Base-by-base conservation (phyloP, 1,139 yeast species). In the Debaryomyces subglobosus region DNA sequence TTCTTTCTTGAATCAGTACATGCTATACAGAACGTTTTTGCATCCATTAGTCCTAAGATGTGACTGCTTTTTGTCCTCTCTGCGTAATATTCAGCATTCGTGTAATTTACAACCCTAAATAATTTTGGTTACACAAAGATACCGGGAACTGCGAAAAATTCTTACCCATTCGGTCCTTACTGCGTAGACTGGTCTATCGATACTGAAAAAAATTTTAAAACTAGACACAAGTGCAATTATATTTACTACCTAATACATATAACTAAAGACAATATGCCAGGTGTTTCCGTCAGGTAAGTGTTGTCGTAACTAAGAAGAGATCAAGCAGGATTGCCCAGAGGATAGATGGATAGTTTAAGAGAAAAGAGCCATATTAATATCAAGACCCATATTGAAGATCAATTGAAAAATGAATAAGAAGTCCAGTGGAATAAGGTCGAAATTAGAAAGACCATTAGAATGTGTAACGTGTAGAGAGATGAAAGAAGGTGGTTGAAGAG, bases 211-310 rank as follows among this genome's bases (percentile, higher is more conserved):
- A 53, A 52, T 49, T 51, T 50, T 48, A 55, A 37, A 42, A 50
- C 51, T 57, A 30, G 33, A 54, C 54, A 39, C 32, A 32, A 27
- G 37, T 35, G 35, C 39, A 39, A 40, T 43, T 43, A 43, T 38
- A 40, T 9, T 32, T 27, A 32, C 48, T 44, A 47, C 48, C 35
- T 38, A 42, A 45, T 46, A 47, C 43, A 46, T 44, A 49, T 30
- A 45, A 38, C 54, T 40, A 47, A 45, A 51, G 48, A 44, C 61
- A 67, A 63, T 73, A 91, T 91, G 97, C 87, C 96, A 83, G 97
- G 97, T 89, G 94, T 87, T 83, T 87, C 97, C 82, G 97, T 91
- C 77, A 89, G 95, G 96, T 89, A 86, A 72, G 96, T 87, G 56
- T 34, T 18, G 37, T 34, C 37, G 37, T 34, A 18, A 9, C 24